Evolutionary conservation across 352 stramenopile genomes (phyloP).

Genomic region (Phytophthora hybrid): DNA sequence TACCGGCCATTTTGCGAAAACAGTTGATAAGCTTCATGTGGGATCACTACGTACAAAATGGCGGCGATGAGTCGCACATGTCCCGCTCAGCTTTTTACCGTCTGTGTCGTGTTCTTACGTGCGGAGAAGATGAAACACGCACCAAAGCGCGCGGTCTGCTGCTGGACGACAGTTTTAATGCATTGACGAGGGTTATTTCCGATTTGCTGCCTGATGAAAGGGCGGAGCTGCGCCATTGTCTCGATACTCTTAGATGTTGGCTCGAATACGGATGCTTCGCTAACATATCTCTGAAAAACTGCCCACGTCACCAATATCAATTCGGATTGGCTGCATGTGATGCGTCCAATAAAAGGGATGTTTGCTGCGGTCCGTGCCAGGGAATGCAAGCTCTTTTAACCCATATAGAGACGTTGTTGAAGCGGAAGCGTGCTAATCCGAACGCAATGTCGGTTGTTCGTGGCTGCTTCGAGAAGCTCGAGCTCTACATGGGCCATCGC

Average conservation of each 20-base stretch:
- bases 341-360: background rate
- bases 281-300: background rate
- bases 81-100: conserved; percentile 1
- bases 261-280: background rate
- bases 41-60: background rate
- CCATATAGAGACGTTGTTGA: conserved; percentile 1
- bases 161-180: conserved; percentile 4
- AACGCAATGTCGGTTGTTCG: background rate
- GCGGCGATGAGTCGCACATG: background rate
- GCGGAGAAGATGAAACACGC: background rate
- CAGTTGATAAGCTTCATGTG: background rate
- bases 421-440: background rate
- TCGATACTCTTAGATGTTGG: background rate
- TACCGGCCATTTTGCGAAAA: conserved; percentile 6
- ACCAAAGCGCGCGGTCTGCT: background rate
- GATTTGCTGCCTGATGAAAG: conserved; percentile 1
- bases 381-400: background rate
- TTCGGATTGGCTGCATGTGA: background rate
- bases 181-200: background rate
- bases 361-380: background rate
- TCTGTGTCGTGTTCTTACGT: conserved; percentile 1
- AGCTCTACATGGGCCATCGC: conserved; percentile 8
- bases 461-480: conserved; percentile 12
- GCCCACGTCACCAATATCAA: background rate
- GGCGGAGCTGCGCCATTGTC: background rate